A percentile compares a stretch with the other conserved stretches of the same genome.
Evolutionary conservation across 2,329 filamentous ascomycete species (phyloP).

Genomic region (Claviceps arundinis): DNA sequence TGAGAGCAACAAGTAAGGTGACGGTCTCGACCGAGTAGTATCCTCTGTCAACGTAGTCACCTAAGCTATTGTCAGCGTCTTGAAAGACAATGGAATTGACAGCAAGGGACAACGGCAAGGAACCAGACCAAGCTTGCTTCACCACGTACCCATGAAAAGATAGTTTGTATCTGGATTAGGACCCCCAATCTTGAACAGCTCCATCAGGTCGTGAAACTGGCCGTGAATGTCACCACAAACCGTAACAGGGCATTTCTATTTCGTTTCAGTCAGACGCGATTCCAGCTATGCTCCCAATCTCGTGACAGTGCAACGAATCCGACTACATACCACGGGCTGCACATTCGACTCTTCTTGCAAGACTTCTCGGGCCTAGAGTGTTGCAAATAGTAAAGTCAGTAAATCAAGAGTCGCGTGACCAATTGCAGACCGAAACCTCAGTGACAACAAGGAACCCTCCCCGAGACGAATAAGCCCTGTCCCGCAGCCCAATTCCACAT

Average conservation of each 20-base stretch:
- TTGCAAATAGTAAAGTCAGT: slow-evolving; percentile 16
- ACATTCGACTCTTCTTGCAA: slow-evolving; percentile 97
- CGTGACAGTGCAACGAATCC: neutral
- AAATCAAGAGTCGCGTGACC: neutral
- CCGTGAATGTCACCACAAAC: slow-evolving; percentile 99
- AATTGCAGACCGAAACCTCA: neutral
- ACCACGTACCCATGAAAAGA: slow-evolving; percentile 80
- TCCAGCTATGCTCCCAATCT: neutral
- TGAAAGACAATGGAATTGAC: neutral
- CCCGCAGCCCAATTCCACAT: neutral
- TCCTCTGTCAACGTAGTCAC: slow-evolving; percentile 95
- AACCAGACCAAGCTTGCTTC: neutral
- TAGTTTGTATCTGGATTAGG: slow-evolving; percentile 98
- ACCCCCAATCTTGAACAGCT: slow-evolving; percentile 97
- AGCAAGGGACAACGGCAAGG: neutral
- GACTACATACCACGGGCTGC: slow-evolving; percentile 74
- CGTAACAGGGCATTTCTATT: slow-evolving; percentile 91
- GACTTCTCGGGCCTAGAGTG: slow-evolving; percentile 72
- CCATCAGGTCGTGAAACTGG: slow-evolving; percentile 98
- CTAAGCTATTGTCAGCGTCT: slow-evolving; percentile 28
- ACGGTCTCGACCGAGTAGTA: slow-evolving; percentile 99
- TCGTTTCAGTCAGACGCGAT: slow-evolving; percentile 1
- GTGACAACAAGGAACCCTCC: neutral
- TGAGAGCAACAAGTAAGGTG: slow-evolving; percentile 87
- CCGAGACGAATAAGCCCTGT: neutral